phyloP scores from a whole-genome alignment of 139 green algal genomes.

The Chlamydomonas sp. region DNA sequence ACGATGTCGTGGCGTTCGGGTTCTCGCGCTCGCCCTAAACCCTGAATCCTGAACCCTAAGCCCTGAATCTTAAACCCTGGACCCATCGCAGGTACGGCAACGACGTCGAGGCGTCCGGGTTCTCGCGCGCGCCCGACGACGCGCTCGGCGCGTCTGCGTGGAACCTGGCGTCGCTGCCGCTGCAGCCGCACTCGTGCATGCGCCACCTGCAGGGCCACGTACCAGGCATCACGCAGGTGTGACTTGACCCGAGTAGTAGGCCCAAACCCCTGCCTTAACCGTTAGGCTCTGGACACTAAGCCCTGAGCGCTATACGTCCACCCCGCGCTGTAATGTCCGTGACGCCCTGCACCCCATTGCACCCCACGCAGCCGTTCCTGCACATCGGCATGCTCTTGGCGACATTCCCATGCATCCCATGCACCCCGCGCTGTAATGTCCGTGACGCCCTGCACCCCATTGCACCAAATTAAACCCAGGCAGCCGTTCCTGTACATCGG shows the following conservation, averaged over 20 bases:
- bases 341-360: conserved; percentile 20
- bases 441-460: background rate
- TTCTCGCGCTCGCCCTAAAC: no score
- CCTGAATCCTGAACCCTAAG: no score
- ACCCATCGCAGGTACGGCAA: conserved; percentile 74
- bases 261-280: no score
- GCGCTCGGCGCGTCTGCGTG: conserved; percentile 40
- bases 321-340: background rate
- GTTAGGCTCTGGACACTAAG: no score
- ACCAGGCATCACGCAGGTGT: no score
- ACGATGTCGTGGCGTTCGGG: no score
- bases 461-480: conserved; percentile 56
- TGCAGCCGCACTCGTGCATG: conserved; percentile 3
- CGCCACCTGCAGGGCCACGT: background rate
- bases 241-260: no score
- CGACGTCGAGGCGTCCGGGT: conserved; percentile 67
- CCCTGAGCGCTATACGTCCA: background rate
- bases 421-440: background rate
- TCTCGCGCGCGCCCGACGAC: conserved; percentile 33
- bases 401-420: conserved; percentile 63
- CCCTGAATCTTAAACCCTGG: no score
- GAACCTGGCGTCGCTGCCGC: conserved; percentile 43
- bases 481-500: conserved; percentile 84
- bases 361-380: conserved; percentile 76
- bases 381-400: conserved; percentile 85